Conservation (phyloP, 164 flowering plant species). For the Magnolia sinica region DNA sequence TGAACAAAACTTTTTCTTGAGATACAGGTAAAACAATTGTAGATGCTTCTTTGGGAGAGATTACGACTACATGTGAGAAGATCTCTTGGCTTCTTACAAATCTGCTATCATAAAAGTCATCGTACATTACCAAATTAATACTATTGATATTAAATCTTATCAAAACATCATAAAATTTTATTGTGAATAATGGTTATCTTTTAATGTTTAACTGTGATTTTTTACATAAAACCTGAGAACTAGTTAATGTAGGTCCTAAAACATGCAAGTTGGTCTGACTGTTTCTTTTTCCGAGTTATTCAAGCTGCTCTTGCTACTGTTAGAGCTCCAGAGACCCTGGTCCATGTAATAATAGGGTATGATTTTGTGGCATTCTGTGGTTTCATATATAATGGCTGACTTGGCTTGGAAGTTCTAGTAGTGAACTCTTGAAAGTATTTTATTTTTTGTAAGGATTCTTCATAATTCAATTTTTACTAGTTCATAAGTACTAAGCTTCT, state of each 20-base stretch:
- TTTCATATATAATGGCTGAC: background rate
- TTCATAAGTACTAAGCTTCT: background rate
- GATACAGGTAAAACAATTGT: slow-evolving; percentile 99
- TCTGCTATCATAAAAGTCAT: no score
- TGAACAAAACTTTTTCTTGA: slow-evolving; percentile 73
- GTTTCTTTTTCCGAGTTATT: slow-evolving; percentile 80
- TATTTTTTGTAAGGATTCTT: background rate
- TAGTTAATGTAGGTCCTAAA: slow-evolving; percentile 74
- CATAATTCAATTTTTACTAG: background rate
- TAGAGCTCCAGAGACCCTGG: slow-evolving; percentile 93
- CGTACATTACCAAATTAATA: no score
- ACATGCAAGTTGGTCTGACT: slow-evolving; percentile 99
- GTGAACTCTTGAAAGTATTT: background rate
- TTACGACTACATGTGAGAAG: slow-evolving; percentile 99
- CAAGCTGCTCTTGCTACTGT: slow-evolving; percentile 95
- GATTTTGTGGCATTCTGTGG: background rate
- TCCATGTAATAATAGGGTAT: slow-evolving; percentile 94
- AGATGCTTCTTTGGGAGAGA: slow-evolving; percentile 97
- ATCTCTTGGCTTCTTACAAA: slow-evolving; percentile 83
- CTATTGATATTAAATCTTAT: no score
- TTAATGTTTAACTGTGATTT: background rate
- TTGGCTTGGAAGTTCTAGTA: background rate
- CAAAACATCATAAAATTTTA: background rate
- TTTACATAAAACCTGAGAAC: background rate
- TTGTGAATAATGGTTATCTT: background rate